Percentiles rank a stretch among this genome's conserved stretches.
Conservation (phyloP, 805 yeast genomes). For the Metschnikowia gelsemii region DNA sequence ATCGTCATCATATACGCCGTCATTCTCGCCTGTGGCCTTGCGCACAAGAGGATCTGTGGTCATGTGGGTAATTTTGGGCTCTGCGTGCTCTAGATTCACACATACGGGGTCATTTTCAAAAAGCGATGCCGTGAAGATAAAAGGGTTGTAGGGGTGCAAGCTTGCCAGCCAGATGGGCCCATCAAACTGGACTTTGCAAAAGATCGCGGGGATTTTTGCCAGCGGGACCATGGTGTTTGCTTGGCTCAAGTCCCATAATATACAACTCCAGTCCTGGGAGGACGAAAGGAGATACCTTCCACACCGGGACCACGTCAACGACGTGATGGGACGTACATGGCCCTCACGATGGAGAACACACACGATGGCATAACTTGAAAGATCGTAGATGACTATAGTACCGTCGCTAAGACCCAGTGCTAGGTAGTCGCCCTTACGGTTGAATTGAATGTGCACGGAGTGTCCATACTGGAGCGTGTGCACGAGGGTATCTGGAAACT, state of each 20-base stretch:
- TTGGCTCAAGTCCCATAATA: constrained; percentile 70
- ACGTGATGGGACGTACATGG: constrained; percentile 72
- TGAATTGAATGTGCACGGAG: constrained; percentile 66
- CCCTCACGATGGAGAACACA: constrained; percentile 49
- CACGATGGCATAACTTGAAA: constrained; percentile 58
- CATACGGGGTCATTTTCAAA: constrained; percentile 60
- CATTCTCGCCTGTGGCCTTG: constrained; percentile 8
- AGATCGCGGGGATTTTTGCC: constrained; percentile 28
- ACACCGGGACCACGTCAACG: constrained; percentile 70
- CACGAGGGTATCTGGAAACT: constrained; percentile 82
- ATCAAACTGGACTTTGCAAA: constrained; percentile 51
- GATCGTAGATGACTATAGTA: constrained; percentile 26
- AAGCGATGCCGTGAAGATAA: constrained; percentile 59
- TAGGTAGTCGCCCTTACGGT: constrained; percentile 70
- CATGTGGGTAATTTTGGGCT: constrained; percentile 17
- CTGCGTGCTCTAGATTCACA: constrained; percentile 25
- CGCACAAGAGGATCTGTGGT: constrained; percentile 19
- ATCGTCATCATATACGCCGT: constrained; percentile 18
- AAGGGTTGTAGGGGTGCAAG: constrained; percentile 49
- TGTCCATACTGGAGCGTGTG: constrained; percentile 66
- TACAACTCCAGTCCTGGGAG: constrained; percentile 79
- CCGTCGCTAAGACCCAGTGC: constrained; percentile 21
- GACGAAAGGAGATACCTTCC: constrained; percentile 69
- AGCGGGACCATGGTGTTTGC: constrained; percentile 20
- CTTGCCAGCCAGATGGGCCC: constrained; percentile 73